Base-by-base conservation (phyloP, 2,329 filamentous ascomycete genomes). In the Pseudogymnoascus sp. region DNA sequence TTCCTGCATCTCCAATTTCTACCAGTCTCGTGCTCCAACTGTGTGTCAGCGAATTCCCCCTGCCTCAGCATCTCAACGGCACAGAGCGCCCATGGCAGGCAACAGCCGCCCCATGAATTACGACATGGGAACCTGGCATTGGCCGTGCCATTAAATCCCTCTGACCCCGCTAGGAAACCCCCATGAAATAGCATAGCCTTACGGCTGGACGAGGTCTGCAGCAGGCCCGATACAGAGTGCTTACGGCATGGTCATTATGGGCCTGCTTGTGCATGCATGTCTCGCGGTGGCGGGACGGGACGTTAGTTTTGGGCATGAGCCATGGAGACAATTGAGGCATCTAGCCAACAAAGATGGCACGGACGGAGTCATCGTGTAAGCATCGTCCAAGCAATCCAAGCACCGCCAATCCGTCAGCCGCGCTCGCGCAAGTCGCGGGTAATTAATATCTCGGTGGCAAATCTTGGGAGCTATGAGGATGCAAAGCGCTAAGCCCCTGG, bases 201-300 rank as follows among this genome's bases (percentile, higher is more conserved):
- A 13, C 17, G 29, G 48, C 29, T 35, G 48, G 48, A 55, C 13
- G 8, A 21, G 48, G 29, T 33, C 48, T 33, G 29, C 48, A 33
- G 48, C 9, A 33, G 29, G 48, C 29, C n/a, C 29, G 15, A 33
- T 33, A 35, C 9, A 55, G 48, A 55, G 29, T 55, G 27, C 48
- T 35, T 17, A 55, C 7, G n/a, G 13, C 15, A 17, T 33, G 29
- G 27, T 12, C 27, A 29, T 5, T 10, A 3, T 29, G 44, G 44
- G 44, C 27, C 27, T 51, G 44, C 7, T 12, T 17, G 25, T 51
- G 27, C 44, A 31, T 51, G n/a, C 25, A 31, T 31, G 44, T 51
- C 44, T 51, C 44, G 2, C 48, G 48, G 44, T 55, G 29, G 48
- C 48, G 48, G 48, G 48, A 55, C 48, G 48, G 29, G 29, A 55